A percentile compares a stretch with the other conserved stretches of the same genome.
Evolutionary conservation across 2,329 filamentous ascomycete species (phyloP).

Genomic region (Xylariaceae sp.): DNA sequence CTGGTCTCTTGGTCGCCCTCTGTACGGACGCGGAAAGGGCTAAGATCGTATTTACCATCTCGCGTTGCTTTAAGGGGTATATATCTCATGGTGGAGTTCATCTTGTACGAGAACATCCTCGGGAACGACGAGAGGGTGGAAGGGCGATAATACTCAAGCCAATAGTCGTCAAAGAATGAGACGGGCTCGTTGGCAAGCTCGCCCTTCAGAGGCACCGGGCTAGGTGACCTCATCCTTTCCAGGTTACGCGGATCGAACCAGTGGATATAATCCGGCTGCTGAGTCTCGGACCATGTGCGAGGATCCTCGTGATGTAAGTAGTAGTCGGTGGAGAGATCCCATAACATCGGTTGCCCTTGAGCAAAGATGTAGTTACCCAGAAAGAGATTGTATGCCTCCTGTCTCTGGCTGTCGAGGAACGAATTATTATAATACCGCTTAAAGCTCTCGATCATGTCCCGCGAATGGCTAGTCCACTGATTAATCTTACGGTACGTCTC

Average conservation of each 20-base stretch:
- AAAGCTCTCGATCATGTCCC: conserved; percentile 99
- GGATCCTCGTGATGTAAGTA: conserved; percentile 91
- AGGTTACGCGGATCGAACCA: conserved; percentile 81
- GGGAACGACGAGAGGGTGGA: conserved; percentile 80
- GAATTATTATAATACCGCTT: conserved; percentile 99
- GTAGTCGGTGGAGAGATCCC: conserved; percentile 93
- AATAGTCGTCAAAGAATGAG: conserved; percentile 81
- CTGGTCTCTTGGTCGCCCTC: conserved; percentile 53
- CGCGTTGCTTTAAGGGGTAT: conserved; percentile 69
- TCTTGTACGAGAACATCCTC: conserved; percentile 88
- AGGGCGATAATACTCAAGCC: conserved; percentile 94
- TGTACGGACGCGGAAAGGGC: conserved; percentile 77
- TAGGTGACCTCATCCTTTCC: conserved; percentile 54
- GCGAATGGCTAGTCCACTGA: conserved; percentile 94
- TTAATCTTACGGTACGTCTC: conserved; percentile 98
- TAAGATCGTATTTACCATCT: conserved; percentile 74
- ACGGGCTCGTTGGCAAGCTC: conserved; percentile 41
- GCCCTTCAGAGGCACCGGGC: conserved; percentile 35
- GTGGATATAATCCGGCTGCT: conserved; percentile 68
- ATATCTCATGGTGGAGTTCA: conserved; percentile 84
- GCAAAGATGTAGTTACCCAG: conserved; percentile 90
- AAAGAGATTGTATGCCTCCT: conserved; percentile 97
- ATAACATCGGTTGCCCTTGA: conserved; percentile 87
- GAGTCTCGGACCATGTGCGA: conserved; percentile 60
- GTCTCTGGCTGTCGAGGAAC: conserved; percentile 93